Conservation (phyloP, 805 yeast species). For the Yamadazyma philogaea region DNA sequence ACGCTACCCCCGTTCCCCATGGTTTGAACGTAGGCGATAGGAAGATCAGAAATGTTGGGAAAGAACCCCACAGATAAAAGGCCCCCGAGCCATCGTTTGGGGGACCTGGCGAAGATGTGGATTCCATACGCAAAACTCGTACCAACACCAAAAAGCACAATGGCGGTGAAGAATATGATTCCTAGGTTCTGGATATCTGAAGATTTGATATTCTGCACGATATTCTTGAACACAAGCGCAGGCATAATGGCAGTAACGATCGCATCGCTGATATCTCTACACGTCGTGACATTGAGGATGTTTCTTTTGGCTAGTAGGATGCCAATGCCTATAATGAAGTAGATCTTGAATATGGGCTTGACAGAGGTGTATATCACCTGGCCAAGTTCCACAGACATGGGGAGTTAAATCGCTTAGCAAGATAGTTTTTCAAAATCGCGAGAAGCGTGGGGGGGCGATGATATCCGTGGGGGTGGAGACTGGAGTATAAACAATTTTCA, state of each 20-base stretch:
- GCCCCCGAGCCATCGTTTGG: constrained; percentile 77
- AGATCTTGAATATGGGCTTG: constrained; percentile 84
- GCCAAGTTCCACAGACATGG: constrained; percentile 42
- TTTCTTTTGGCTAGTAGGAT: constrained; percentile 59
- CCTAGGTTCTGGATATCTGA: constrained; percentile 71
- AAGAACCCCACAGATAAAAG: constrained; percentile 66
- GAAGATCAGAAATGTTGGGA: constrained; percentile 79
- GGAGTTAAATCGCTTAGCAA: background rate
- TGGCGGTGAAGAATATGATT: constrained; percentile 48
- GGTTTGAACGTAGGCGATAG: constrained; percentile 79
- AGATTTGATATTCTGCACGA: constrained; percentile 63
- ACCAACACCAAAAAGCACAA: constrained; percentile 52
- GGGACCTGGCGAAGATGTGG: constrained; percentile 52
- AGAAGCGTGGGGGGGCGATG: background rate
- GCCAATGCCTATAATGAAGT: constrained; percentile 67
- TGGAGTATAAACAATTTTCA: background rate
- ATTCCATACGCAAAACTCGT: constrained; percentile 44
- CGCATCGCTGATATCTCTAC: constrained; percentile 66
- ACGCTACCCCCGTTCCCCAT: constrained; percentile 56
- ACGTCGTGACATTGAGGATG: constrained; percentile 61
- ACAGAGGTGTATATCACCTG: constrained; percentile 71
- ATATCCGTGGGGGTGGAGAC: background rate
- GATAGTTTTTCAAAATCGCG: too few relatives aligned
- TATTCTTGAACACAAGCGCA: constrained; percentile 69
- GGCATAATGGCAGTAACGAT: constrained; percentile 71